phyloP scores from a whole-genome alignment of 2,329 filamentous ascomycete genomes.

The Epichloe elymi region DNA sequence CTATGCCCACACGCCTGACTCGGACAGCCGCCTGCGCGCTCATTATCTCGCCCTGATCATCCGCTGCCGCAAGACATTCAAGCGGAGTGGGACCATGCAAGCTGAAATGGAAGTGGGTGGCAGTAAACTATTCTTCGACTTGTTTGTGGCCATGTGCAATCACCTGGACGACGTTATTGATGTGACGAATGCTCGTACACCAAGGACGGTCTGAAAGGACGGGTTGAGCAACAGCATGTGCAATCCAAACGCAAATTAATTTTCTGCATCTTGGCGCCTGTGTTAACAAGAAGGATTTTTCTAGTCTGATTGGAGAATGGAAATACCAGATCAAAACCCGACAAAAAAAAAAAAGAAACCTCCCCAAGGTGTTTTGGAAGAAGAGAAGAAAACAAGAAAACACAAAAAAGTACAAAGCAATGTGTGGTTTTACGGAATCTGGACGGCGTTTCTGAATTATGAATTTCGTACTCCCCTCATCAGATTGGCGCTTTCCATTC shows the following conservation, averaged over 20 bases:
- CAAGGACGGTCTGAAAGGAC: constrained; percentile 38
- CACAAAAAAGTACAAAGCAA: constrained; percentile 10
- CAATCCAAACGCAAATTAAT: constrained; percentile 7
- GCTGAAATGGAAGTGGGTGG: constrained; percentile 92
- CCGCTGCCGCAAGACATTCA: constrained; percentile 93
- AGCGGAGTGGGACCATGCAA: constrained; percentile 97
- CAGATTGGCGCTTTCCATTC: constrained; percentile 36
- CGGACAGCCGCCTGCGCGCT: constrained; percentile 82
- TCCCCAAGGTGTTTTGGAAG: neutral
- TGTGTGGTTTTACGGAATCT: constrained; percentile 7
- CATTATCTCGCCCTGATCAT: constrained; percentile 97
- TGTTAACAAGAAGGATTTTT: neutral
- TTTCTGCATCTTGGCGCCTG: constrained; percentile 8
- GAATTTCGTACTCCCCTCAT: constrained; percentile 22
- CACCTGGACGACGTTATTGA: constrained; percentile 94
- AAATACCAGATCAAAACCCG: constrained; percentile 7
- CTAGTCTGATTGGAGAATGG: constrained; percentile 8
- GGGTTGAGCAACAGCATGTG: constrained; percentile 5
- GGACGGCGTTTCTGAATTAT: constrained; percentile 21
- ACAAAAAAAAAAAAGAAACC: constrained; percentile 8
- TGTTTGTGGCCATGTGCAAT: constrained; percentile 97
- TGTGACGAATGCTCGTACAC: constrained; percentile 55
- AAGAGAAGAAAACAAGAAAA: constrained; percentile 10
- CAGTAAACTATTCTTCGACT: constrained; percentile 89
- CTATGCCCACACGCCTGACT: constrained; percentile 88